A percentile compares a stretch with the other conserved stretches of the same genome.
These are phyloP conservation scores for Cymodocea nodosa DNA, from an alignment of 116 monocot genomes.

Conservation along the genomic window DNA sequence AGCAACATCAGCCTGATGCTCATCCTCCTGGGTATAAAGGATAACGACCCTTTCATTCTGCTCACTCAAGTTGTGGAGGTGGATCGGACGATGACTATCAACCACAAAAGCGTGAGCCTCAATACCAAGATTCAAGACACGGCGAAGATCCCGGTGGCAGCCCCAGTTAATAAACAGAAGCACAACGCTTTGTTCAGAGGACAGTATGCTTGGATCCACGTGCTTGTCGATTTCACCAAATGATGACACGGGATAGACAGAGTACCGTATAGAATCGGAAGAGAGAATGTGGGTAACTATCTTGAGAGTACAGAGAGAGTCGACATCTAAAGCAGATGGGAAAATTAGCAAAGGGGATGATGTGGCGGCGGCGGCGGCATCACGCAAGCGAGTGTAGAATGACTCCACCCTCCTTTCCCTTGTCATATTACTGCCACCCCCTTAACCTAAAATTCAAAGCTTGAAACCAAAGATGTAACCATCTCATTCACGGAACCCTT, in stretches of 20 bases:
- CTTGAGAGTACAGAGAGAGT: slow-evolving; percentile 71
- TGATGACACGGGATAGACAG: slow-evolving; percentile 72
- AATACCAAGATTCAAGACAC: slow-evolving; percentile 25
- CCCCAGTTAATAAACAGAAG: slow-evolving; percentile 71
- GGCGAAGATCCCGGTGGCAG: slow-evolving; percentile 66
- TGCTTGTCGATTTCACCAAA: slow-evolving; percentile 32
- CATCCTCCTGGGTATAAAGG: slow-evolving; percentile 74
- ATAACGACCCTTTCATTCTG: slow-evolving; percentile 56
- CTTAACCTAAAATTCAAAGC: too few species aligned
- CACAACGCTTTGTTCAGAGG: slow-evolving; percentile 16
- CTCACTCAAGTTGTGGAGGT: slow-evolving; percentile 73
- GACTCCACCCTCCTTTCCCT: slow-evolving; percentile 47
- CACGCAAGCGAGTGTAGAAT: slow-evolving; percentile 54
- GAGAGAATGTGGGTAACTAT: slow-evolving; percentile 63
- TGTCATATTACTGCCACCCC: slow-evolving; percentile 25
- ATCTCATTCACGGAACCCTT: too few species aligned
- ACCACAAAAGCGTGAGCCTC: slow-evolving; percentile 41
- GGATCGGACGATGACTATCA: slow-evolving; percentile 81
- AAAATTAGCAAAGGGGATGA: slow-evolving; percentile 64
- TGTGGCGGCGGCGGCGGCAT: slow-evolving; percentile 31
- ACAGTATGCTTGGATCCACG: slow-evolving; percentile 19
- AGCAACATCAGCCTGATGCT: slow-evolving; percentile 56
- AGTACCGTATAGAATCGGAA: slow-evolving; percentile 67
- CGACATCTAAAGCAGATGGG: slow-evolving; percentile 70
- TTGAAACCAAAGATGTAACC: too few species aligned